Evolutionary conservation across 2,329 filamentous ascomycete genomes (phyloP).

Genomic region (Diplodia intermedia): DNA sequence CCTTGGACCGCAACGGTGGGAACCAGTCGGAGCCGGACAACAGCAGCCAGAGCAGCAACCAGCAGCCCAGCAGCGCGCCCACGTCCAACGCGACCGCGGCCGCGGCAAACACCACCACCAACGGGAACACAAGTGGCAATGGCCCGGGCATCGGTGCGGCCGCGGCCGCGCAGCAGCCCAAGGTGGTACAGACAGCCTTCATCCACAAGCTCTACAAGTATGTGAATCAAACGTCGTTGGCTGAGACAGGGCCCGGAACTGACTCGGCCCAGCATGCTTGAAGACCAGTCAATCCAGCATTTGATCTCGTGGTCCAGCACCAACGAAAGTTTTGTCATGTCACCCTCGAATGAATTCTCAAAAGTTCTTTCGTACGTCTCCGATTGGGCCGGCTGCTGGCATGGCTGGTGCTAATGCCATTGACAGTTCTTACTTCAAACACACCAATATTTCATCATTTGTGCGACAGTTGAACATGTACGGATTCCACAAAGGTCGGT

Average conservation of each 20-base stretch:
- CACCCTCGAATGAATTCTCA: slow-evolving; percentile 94
- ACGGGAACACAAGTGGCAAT: slow-evolving; percentile 47
- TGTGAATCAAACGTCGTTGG: slow-evolving; percentile 43
- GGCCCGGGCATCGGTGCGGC: slow-evolving; percentile 62
- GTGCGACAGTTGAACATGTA: slow-evolving; percentile 99
- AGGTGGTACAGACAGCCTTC: slow-evolving; percentile 97
- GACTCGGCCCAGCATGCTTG: slow-evolving; percentile 77
- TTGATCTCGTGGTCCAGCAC: slow-evolving; percentile 94
- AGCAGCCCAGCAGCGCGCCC: slow-evolving; percentile 41
- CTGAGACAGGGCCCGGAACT: slow-evolving; percentile 37
- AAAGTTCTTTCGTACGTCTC: slow-evolving; percentile 90
- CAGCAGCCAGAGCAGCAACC: slow-evolving; percentile 27
- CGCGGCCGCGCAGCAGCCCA: slow-evolving; percentile 86
- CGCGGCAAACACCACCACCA: slow-evolving; percentile 39
- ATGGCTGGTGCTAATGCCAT: neutral
- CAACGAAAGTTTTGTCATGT: slow-evolving; percentile 99
- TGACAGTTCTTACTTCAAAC: slow-evolving; percentile 94
- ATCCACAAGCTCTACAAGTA: slow-evolving; percentile 99
- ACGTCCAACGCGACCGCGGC: slow-evolving; percentile 40
- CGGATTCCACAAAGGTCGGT: slow-evolving; percentile 93
- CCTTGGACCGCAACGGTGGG: slow-evolving; percentile 53
- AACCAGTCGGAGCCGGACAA: slow-evolving; percentile 39
- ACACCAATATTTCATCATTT: slow-evolving; percentile 98
- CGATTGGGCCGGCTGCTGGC: slow-evolving; percentile 36
- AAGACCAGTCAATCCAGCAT: slow-evolving; percentile 90